These are phyloP conservation scores for Sicyos baderoa DNA, from an alignment of 306 rosid species.

Conservation along the genomic window DNA sequence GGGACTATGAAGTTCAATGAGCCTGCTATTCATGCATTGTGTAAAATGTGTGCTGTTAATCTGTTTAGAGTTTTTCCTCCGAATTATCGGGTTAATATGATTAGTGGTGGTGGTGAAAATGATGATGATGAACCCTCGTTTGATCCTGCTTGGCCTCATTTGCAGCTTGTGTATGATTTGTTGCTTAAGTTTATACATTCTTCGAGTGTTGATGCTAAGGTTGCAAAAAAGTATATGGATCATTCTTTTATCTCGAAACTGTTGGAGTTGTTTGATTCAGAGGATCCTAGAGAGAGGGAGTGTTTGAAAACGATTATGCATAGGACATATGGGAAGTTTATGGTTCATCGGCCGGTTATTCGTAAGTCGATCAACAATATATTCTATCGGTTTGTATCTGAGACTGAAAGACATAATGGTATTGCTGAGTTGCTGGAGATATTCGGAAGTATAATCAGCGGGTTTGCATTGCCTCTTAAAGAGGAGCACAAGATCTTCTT, in stretches of 20 bases:
- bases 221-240: constrained; percentile 74
- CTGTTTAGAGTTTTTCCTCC: constrained; percentile 79
- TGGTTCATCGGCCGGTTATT: constrained; percentile 60
- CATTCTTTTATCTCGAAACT: constrained; percentile 54
- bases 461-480: constrained; percentile 78
- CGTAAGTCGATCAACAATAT: constrained; percentile 61
- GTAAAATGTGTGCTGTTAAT: constrained; percentile 79
- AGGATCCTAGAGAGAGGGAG: too few relatives aligned
- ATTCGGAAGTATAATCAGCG: constrained; percentile 71
- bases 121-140: constrained; percentile 81
- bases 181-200: constrained; percentile 60
- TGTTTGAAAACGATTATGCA: too few relatives aligned
- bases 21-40: constrained; percentile 63
- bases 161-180: constrained; percentile 73
- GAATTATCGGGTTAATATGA: constrained; percentile 37
- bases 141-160: constrained; percentile 90
- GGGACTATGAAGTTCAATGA: constrained; percentile 51
- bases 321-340: too few relatives aligned
- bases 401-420: constrained; percentile 65
- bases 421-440: constrained; percentile 80
- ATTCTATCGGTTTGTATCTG: constrained; percentile 59
- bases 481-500: constrained; percentile 86
- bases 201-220: constrained; percentile 61
- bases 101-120: constrained; percentile 39
- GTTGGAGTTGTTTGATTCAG: constrained; percentile 67